phyloP scores from a whole-genome alignment of 2,329 filamentous ascomycete species.

The Talaromyces sp. region DNA sequence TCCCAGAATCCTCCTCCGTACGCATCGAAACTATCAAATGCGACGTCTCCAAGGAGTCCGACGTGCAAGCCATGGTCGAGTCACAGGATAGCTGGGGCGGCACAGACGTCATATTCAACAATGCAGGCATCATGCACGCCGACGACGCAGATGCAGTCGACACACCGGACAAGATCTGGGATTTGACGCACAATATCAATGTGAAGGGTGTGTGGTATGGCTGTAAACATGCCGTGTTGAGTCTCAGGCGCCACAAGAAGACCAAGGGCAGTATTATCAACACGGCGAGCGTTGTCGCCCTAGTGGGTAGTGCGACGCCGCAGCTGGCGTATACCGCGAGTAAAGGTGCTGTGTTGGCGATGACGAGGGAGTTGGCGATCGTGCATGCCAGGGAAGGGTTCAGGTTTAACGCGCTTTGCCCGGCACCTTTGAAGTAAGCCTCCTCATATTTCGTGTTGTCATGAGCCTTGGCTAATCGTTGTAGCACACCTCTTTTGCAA shows the following conservation, averaged over 20 bases:
- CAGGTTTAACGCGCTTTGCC: slow-evolving; percentile 87
- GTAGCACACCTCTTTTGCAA: slow-evolving; percentile 76
- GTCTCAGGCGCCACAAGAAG: slow-evolving; percentile 77
- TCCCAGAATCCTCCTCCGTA: slow-evolving; percentile 51
- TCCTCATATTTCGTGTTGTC: background rate
- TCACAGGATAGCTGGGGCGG: slow-evolving; percentile 79
- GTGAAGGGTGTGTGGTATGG: slow-evolving; percentile 99
- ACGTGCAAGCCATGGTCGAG: slow-evolving; percentile 72
- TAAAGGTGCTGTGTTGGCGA: slow-evolving; percentile 85
- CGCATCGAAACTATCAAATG: slow-evolving; percentile 62
- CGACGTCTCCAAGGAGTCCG: slow-evolving; percentile 81
- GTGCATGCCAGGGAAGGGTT: slow-evolving; percentile 86
- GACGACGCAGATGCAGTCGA: slow-evolving; percentile 74
- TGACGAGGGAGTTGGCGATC: slow-evolving; percentile 87
- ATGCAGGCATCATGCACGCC: slow-evolving; percentile 93
- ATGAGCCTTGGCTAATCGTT: background rate
- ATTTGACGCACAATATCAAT: slow-evolving; percentile 88
- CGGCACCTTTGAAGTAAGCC: slow-evolving; percentile 73
- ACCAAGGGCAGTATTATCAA: slow-evolving; percentile 80
- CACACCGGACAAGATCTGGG: slow-evolving; percentile 89
- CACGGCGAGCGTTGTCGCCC: slow-evolving; percentile 81
- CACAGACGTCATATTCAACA: slow-evolving; percentile 92
- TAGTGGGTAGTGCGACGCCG: slow-evolving; percentile 81
- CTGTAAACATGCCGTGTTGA: slow-evolving; percentile 82
- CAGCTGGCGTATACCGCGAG: slow-evolving; percentile 91